Evolutionary conservation across 2,329 filamentous ascomycete species (phyloP).

Genomic region (Elsinoe batatas): DNA sequence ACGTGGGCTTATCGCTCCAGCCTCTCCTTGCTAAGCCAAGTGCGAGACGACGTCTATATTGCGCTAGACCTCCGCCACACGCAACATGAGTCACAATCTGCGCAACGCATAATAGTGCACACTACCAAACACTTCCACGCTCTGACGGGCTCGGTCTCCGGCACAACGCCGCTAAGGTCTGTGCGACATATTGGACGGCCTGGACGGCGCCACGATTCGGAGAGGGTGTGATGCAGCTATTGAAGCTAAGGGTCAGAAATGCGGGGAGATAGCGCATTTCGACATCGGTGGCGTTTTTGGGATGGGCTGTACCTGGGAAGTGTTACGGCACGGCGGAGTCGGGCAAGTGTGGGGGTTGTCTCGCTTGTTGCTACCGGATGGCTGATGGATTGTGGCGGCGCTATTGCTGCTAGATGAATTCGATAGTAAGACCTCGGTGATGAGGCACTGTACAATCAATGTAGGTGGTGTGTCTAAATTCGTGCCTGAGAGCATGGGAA

Average conservation of each 20-base stretch:
- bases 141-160: slow-evolving; percentile 7
- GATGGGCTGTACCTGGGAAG: background rate
- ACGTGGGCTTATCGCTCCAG: background rate
- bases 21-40: background rate
- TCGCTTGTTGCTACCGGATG: background rate
- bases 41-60: background rate
- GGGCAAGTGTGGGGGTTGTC: background rate
- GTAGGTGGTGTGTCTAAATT: background rate
- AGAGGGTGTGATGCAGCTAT: slow-evolving; percentile 3
- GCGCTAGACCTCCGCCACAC: too few species aligned
- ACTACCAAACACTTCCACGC: background rate
- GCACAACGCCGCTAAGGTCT: background rate
- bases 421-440: background rate
- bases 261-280: background rate
- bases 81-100: too few species aligned
- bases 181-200: background rate
- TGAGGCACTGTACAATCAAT: too few species aligned
- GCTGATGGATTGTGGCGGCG: background rate
- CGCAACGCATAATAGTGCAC: background rate
- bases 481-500: background rate
- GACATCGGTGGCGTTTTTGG: slow-evolving; percentile 3
- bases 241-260: background rate
- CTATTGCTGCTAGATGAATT: background rate
- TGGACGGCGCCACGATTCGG: background rate
- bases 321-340: background rate